Evolutionary conservation across 1,284 basidiomycete species (phyloP).

Genomic region (Xerocomus nothofagi): DNA sequence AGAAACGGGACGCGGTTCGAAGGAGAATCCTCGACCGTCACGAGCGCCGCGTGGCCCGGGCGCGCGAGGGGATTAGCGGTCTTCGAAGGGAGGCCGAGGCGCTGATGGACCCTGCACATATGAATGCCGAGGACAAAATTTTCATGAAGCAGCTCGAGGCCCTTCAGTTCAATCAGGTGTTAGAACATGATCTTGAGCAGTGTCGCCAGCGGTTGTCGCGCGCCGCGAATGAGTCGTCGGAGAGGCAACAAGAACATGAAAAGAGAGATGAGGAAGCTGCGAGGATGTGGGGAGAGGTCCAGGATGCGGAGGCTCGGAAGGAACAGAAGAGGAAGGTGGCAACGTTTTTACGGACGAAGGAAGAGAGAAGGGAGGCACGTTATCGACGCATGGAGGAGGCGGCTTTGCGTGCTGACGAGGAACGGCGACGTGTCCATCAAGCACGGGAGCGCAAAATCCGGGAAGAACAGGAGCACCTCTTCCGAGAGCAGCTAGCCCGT

Average conservation of each 20-base stretch:
- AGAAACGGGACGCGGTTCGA: conserved; percentile 5
- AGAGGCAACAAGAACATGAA: conserved; percentile 12
- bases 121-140: conserved; percentile 24
- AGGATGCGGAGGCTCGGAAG: conserved; percentile 2
- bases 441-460: conserved; percentile 23
- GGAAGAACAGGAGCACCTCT: conserved; percentile 23
- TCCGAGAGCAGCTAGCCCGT: conserved; percentile 10
- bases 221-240: conserved; percentile 14
- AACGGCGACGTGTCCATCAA: conserved; percentile 20
- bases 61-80: neutral
- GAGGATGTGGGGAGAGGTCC: conserved; percentile 3
- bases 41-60: conserved; percentile 2
- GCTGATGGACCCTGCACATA: conserved; percentile 15
- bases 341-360: neutral
- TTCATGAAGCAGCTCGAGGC: conserved; percentile 27
- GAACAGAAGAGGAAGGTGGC: conserved; percentile 10
- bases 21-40: neutral
- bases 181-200: conserved; percentile 17
- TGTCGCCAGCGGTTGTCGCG: conserved; percentile 23
- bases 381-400: conserved; percentile 13
- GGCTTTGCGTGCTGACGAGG: conserved; percentile 15
- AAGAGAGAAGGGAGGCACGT: neutral
- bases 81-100: conserved; percentile 13
- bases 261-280: conserved; percentile 20
- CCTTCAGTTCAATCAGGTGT: conserved; percentile 17